Evolutionary conservation across 2,329 filamentous ascomycete species (phyloP), one percentile per base, ranked within the genome.

Genomic region (Cryphonectria japonica): DNA sequence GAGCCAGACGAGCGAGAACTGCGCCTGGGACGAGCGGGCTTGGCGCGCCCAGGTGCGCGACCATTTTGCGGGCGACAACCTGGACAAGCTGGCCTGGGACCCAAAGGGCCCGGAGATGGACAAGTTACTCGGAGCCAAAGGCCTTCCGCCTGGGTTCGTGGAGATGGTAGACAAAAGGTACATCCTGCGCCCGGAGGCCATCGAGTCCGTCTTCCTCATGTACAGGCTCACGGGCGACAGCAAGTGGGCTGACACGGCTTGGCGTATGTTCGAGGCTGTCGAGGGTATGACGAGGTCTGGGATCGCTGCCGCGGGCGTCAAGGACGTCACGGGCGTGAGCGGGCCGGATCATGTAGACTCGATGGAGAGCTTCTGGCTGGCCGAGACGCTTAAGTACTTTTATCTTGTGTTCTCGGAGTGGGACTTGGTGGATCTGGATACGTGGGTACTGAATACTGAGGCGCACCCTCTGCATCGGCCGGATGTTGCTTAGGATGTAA

Each of bases 201-300:
- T 95, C 68, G 93, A 95, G 82, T 92, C 89, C 19, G 88, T 96
- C 5, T 95, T 93, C 79, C 87, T 93, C 77, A 88, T 95, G 84
- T 93, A 91, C 78, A 88, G 92, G 70, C 84, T 93, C 71, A 94
- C 92, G 0, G 92, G 91, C 37, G 88, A 93, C 73, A 75, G 83
- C 1, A 82, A 84, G 65, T 92, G 89, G 85, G 88, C 88, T 77
- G 86, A 91, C 71, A 89, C 89, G 77, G 92, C 91, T 1, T 94
- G 92, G 92, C 83, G 83, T 69, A 94, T 94, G 92, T 94, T 93
- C 77, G 78, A 86, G 69, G 85, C 87, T 11, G 85, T 94, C 46
- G 83, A 88, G 70, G 84, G 84, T 75, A 82, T 88, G 75, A 92
- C 91, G 16, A 84, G 85, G 37, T 89, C 91, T 0, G 81, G 85